phyloP scores from a whole-genome alignment of 179 eudicot genomes.

The Corrigiola litoralis region DNA sequence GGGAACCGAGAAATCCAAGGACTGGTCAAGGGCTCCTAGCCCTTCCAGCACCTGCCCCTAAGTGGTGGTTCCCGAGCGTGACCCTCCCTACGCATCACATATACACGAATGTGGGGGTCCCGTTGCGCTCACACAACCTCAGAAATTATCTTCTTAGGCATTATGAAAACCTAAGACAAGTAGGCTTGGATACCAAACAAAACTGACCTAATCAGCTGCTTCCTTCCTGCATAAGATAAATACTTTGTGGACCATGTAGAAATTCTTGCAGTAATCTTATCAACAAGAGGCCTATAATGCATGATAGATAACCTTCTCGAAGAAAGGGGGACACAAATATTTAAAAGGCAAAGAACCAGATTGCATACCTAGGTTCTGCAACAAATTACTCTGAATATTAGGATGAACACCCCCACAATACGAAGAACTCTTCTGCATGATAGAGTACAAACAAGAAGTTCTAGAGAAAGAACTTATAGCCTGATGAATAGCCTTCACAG shows the following conservation, averaged over 20 bases:
- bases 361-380: neutral
- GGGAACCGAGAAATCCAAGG: too few species aligned
- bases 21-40: too few species aligned
- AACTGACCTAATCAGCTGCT: neutral
- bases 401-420: neutral
- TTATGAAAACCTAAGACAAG: neutral
- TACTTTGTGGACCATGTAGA: neutral
- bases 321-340: neutral
- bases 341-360: neutral
- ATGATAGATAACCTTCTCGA: neutral
- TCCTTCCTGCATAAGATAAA: neutral
- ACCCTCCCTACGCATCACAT: too few species aligned
- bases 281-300: neutral
- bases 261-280: neutral
- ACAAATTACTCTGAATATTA: neutral
- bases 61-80: too few species aligned
- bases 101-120: too few species aligned
- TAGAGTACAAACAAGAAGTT: neutral
- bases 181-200: neutral
- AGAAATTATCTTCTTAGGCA: neutral
- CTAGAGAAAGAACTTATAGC: neutral
- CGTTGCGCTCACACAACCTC: neutral
- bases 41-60: too few species aligned
- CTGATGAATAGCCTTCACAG: too few species aligned
- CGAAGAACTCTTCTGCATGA: neutral